phyloP scores from a whole-genome alignment of 768 basidiomycete species.

The Russula vinacea region DNA sequence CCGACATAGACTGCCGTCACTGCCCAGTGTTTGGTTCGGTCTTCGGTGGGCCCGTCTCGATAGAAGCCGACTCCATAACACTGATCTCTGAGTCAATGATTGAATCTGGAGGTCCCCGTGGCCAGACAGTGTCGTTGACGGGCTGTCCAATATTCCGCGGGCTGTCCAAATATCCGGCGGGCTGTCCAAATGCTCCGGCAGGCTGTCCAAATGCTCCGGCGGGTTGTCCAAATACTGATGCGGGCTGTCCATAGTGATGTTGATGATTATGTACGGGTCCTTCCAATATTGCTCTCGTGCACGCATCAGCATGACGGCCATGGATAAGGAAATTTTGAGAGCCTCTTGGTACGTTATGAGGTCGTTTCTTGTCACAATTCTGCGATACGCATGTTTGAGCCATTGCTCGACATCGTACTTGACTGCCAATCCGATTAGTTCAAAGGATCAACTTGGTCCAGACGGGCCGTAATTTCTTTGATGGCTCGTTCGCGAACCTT shows the following conservation, averaged over 20 bases:
- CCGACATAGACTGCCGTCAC: too few relatives aligned
- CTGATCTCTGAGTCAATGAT: not conserved
- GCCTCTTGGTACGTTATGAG: constrained; percentile 14
- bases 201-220: too few relatives aligned
- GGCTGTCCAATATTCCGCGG: too few relatives aligned
- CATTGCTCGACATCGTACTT: constrained; percentile 30
- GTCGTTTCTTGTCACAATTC: constrained; percentile 5
- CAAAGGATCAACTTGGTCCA: constrained; percentile 24
- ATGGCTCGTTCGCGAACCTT: constrained; percentile 24
- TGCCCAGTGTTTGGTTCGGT: too few relatives aligned
- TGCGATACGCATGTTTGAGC: constrained; percentile 27
- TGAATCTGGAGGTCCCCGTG: not conserved
- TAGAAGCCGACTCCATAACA: not conserved
- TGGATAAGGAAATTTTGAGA: constrained; percentile 4
- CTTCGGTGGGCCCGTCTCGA: not conserved
- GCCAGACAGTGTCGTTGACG: not conserved
- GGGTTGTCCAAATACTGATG: too few relatives aligned
- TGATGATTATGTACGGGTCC: not conserved
- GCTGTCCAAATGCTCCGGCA: too few relatives aligned
- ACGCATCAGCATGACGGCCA: constrained; percentile 22
- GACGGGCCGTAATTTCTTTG: constrained; percentile 19
- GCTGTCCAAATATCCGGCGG: too few relatives aligned
- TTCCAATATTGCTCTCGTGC: not conserved
- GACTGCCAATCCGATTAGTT: constrained; percentile 27
- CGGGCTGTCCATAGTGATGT: not conserved